Evolutionary conservation across 306 rosid species (phyloP), one percentile per base, ranked within the genome.

Genomic region (Quercus agrifolia): DNA sequence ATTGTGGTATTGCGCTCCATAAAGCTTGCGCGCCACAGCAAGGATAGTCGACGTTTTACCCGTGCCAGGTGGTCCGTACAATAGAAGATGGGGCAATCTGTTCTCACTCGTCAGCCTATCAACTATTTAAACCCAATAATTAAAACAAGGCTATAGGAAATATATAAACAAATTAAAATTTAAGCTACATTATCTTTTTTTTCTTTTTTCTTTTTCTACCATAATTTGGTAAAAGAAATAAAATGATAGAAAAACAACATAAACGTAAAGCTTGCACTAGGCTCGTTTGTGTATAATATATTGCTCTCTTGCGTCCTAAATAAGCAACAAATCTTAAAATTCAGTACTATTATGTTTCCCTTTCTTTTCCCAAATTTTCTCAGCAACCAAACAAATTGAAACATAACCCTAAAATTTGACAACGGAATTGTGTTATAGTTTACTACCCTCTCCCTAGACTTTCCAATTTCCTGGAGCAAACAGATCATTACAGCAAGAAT

Each of bases 21-120:
- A 91, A 6, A 96, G 90, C 84, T 93, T 90, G 49, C 98, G 91
- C 3, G 99, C 98, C 63, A 96, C 94, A 0, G 96, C 98, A 2
- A 96, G 98, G 85, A 93, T 89, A 11, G 98, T 93, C 5, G 99
- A 96, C 8, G 99, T 96, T 83, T 96, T 96, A 15, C 99, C 98
- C 0, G 99, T 96, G 27, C 98, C 98, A 27, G 98, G 98, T 38
- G 99, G 99, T 2, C 99, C 99, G 33, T 96, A 96, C 85, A 96
- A 73, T 19, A 96, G 82, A 61, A 96, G 97, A 83, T 93, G 99
- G 1, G 99, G 98, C 86, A 96, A 83, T 86, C 96, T 88, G 82
- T 93, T 91, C 92, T 93, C 96, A 3, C 91, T 80, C 4, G 99
- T 93, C 74, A 96, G 84, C 87, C 88, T 91, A 84, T 96, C 98